phyloP scores from a whole-genome alignment of 306 rosid species.

The Fragaria nilgerrensis region DNA sequence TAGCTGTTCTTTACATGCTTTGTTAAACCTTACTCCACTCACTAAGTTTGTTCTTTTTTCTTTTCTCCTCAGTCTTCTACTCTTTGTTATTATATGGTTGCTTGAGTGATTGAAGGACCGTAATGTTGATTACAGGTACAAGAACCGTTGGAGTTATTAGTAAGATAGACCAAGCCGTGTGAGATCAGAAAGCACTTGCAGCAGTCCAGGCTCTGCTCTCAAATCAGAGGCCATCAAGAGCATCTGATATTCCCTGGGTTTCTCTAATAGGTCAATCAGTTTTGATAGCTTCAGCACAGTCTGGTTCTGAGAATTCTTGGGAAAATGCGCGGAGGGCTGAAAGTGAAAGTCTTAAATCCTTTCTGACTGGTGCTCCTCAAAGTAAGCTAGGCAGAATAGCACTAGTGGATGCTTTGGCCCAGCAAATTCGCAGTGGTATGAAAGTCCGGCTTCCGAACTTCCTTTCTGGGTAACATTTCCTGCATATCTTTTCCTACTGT shows the following conservation, averaged over 20 bases:
- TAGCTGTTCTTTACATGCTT: too few relatives aligned
- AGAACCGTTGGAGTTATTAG: constrained; percentile 88
- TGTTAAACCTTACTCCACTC: too few relatives aligned
- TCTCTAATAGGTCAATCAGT: constrained; percentile 95
- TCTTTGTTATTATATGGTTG: too few relatives aligned
- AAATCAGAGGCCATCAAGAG: constrained; percentile 86
- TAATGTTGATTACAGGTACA: constrained; percentile 23
- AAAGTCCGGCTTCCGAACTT: constrained; percentile 85
- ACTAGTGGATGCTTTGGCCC: constrained; percentile 83
- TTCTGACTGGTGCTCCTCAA: constrained; percentile 88
- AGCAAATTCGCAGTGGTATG: constrained; percentile 88
- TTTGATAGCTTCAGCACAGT: constrained; percentile 85
- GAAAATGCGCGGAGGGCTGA: constrained; percentile 99
- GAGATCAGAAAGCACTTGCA: constrained; percentile 84
- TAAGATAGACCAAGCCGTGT: constrained; percentile 92
- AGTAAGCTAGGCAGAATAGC: constrained; percentile 95
- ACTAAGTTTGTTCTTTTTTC: too few relatives aligned
- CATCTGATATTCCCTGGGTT: constrained; percentile 90
- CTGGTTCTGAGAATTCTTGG: constrained; percentile 88
- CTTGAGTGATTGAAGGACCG: too few relatives aligned
- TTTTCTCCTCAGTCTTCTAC: too few relatives aligned
- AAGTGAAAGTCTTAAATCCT: constrained; percentile 90
- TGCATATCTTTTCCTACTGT: constrained; percentile 1
- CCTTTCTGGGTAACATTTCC: constrained; percentile 74
- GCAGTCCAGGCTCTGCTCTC: constrained; percentile 89